Conservation (phyloP, 805 yeast species). For the Yueomyces sinensis region DNA sequence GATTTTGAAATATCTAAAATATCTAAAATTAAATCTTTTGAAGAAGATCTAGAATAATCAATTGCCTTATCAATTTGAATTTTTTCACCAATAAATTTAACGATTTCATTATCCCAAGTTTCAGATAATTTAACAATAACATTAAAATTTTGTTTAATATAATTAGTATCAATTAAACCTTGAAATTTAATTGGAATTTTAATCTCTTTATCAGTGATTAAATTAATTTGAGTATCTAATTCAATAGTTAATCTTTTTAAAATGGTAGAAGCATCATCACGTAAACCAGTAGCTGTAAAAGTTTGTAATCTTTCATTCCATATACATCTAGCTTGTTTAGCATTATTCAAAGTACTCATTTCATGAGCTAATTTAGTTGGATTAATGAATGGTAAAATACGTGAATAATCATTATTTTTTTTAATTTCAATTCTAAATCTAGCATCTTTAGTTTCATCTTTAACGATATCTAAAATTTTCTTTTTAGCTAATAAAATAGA, state of each 20-base stretch:
- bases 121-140: conserved; percentile 47
- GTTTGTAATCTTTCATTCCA: neutral
- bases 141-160: conserved; percentile 37
- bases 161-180: conserved; percentile 46
- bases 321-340: neutral
- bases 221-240: conserved; percentile 31
- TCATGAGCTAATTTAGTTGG: conserved; percentile 19
- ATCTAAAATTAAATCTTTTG: conserved; percentile 48
- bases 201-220: conserved; percentile 39
- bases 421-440: conserved; percentile 29
- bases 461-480: conserved; percentile 58
- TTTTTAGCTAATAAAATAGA: conserved; percentile 64
- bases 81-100: conserved; percentile 52
- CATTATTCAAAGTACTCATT: conserved; percentile 21
- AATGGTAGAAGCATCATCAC: conserved; percentile 46
- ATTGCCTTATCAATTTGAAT: conserved; percentile 48
- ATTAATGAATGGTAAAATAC: conserved; percentile 24
- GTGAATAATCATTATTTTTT: conserved; percentile 25
- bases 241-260: conserved; percentile 35
- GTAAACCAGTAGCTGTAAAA: conserved; percentile 46
- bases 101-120: conserved; percentile 32
- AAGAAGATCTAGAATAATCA: conserved; percentile 41
- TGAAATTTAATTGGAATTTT: conserved; percentile 58
- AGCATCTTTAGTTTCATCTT: conserved; percentile 54
- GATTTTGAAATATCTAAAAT: conserved; percentile 76